Conservation (phyloP, 495 filamentous ascomycete species). For the Podospora pseudopauciseta region DNA sequence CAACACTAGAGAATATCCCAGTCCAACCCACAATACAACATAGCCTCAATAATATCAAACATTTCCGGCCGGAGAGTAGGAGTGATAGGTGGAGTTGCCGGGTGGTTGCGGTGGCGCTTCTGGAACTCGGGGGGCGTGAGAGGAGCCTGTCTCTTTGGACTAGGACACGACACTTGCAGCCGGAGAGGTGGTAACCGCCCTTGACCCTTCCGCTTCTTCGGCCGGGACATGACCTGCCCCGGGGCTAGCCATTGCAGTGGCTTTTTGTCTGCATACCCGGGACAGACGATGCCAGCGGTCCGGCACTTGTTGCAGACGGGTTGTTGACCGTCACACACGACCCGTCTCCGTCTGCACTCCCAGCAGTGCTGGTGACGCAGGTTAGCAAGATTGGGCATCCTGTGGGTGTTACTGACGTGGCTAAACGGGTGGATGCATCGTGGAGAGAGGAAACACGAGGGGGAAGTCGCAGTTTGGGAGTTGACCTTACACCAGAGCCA, state of each 20-base stretch:
- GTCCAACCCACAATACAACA: slow-evolving; percentile 20
- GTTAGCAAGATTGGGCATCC: neutral
- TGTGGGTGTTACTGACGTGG: neutral
- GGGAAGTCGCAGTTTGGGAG: neutral
- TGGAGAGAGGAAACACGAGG: neutral
- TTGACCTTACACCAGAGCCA: neutral
- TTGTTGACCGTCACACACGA: slow-evolving; percentile 35
- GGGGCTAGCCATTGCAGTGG: slow-evolving; percentile 34
- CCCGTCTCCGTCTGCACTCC: slow-evolving; percentile 39
- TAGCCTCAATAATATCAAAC: slow-evolving; percentile 18
- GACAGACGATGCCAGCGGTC: slow-evolving; percentile 29
- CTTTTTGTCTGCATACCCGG: slow-evolving; percentile 34
- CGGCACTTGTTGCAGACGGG: slow-evolving; percentile 33
- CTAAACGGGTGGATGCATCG: neutral
- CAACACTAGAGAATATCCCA: neutral
- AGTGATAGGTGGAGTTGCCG: neutral
- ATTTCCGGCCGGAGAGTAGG: slow-evolving; percentile 14
- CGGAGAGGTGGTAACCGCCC: neutral
- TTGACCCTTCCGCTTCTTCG: slow-evolving; percentile 7
- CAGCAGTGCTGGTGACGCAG: slow-evolving; percentile 31
- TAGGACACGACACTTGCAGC: neutral
- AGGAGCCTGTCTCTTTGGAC: neutral
- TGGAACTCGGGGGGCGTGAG: neutral
- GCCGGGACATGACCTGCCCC: slow-evolving; percentile 28
- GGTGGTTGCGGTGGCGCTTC: neutral